phyloP scores from a whole-genome alignment of 2,329 filamentous ascomycete genomes.

The Stagonosporopsis rhizophila region DNA sequence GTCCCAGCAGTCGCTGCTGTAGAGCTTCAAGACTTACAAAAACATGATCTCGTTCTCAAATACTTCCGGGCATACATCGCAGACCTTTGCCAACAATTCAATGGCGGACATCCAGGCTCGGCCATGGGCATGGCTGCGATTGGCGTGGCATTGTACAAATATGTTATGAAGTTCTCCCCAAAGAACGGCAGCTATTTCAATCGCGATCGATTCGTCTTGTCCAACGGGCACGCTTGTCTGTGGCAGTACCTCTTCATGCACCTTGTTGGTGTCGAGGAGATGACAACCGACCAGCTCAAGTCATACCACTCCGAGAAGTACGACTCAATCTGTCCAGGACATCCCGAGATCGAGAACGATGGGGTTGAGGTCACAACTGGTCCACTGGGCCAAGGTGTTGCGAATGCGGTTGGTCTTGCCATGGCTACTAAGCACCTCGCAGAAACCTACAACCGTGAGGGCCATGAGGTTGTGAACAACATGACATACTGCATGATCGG shows the following conservation, averaged over 20 bases:
- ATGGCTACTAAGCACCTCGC: constrained; percentile 66
- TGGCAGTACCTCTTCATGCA: constrained; percentile 63
- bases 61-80: constrained; percentile 23
- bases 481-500: constrained; percentile 65
- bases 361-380: constrained; percentile 67
- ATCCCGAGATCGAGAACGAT: constrained; percentile 65
- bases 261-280: constrained; percentile 60
- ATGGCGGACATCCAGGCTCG: constrained; percentile 14
- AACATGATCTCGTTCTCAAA: constrained; percentile 23
- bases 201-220: constrained; percentile 68
- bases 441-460: constrained; percentile 64
- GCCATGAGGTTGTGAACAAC: constrained; percentile 58
- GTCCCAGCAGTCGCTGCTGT: constrained; percentile 20
- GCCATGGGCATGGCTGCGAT: constrained; percentile 69
- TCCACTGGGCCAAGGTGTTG: constrained; percentile 65
- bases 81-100: constrained; percentile 12
- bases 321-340: constrained; percentile 61
- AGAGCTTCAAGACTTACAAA: constrained; percentile 9
- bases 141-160: constrained; percentile 67
- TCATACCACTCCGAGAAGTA: constrained; percentile 58
- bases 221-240: constrained; percentile 58
- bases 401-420: constrained; percentile 61
- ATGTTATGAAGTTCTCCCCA: constrained; percentile 67
- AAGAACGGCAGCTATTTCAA: constrained; percentile 65
- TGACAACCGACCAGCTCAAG: constrained; percentile 65